phyloP scores from a whole-genome alignment of 2,329 filamentous ascomycete genomes.

The Triangularia setosa region DNA sequence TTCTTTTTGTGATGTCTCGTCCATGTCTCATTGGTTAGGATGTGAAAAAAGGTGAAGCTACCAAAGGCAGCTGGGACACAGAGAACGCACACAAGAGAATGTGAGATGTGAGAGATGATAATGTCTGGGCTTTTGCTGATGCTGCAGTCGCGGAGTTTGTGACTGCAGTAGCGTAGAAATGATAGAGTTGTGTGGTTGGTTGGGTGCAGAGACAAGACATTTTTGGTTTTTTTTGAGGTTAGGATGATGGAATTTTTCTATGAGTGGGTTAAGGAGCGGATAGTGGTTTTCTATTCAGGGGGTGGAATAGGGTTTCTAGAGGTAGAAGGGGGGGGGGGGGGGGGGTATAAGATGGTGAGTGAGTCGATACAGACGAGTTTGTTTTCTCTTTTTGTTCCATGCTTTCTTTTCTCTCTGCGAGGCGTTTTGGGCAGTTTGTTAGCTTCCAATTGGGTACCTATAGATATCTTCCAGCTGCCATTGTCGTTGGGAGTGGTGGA shows the following conservation, averaged over 20 bases:
- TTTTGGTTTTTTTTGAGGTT: not conserved
- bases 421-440: not conserved
- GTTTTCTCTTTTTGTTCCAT: not conserved
- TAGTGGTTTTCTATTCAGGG: not conserved
- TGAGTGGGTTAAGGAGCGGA: not conserved
- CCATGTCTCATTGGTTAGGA: too few relatives aligned
- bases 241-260: not conserved
- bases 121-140: not conserved
- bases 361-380: not conserved
- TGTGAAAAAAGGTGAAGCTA: too few relatives aligned
- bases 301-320: not conserved
- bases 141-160: not conserved
- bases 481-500: too few relatives aligned
- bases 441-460: not conserved
- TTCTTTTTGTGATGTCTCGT: too few relatives aligned
- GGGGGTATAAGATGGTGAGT: not conserved
- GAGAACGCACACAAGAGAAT: not conserved
- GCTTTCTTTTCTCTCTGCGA: not conserved
- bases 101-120: not conserved
- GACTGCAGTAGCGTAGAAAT: not conserved
- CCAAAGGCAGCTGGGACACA: too few relatives aligned
- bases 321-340: not conserved
- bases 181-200: not conserved
- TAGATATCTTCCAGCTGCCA: not conserved
- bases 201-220: not conserved